Percentiles rank a stretch among this genome's conserved stretches.
Conservation (phyloP, 2,329 filamentous ascomycete species). For the Epicoccum sorghinum region DNA sequence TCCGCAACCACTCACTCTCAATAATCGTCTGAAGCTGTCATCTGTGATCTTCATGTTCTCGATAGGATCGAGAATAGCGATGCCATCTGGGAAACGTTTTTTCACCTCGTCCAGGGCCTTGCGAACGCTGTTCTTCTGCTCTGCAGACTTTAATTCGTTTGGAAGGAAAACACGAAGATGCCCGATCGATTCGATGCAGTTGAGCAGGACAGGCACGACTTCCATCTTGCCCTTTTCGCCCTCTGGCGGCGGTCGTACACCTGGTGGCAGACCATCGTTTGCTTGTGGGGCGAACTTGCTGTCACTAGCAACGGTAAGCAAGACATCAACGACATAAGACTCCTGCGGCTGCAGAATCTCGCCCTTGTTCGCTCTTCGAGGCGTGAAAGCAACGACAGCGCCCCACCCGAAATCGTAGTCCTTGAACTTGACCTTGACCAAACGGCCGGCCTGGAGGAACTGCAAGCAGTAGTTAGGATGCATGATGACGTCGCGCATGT, state of each 20-base stretch:
- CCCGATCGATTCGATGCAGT: conserved; percentile 82
- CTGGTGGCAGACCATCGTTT: conserved; percentile 68
- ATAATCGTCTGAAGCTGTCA: conserved; percentile 88
- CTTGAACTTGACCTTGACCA: conserved; percentile 82
- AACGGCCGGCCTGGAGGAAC: conserved; percentile 84
- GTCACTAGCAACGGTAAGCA: conserved; percentile 68
- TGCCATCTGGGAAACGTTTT: conserved; percentile 87
- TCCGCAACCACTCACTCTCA: conserved; percentile 58
- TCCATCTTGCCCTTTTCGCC: conserved; percentile 75
- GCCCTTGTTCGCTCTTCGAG: conserved; percentile 69
- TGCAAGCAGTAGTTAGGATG: conserved; percentile 85
- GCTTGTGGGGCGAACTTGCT: conserved; percentile 63
- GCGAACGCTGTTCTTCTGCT: conserved; percentile 72
- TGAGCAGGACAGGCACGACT: conserved; percentile 84
- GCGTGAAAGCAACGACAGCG: conserved; percentile 75
- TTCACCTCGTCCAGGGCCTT: conserved; percentile 78
- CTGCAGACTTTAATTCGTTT: conserved; percentile 70
- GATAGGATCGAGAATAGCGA: conserved; percentile 87
- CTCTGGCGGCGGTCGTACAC: conserved; percentile 64
- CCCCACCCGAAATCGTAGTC: conserved; percentile 94
- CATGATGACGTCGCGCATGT: conserved; percentile 90
- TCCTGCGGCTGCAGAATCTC: conserved; percentile 75
- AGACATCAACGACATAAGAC: conserved; percentile 80
- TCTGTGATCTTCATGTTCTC: conserved; percentile 96
- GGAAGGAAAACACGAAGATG: conserved; percentile 85